phyloP scores from a whole-genome alignment of 1,284 basidiomycete genomes.

The Volvariella surrecta region DNA sequence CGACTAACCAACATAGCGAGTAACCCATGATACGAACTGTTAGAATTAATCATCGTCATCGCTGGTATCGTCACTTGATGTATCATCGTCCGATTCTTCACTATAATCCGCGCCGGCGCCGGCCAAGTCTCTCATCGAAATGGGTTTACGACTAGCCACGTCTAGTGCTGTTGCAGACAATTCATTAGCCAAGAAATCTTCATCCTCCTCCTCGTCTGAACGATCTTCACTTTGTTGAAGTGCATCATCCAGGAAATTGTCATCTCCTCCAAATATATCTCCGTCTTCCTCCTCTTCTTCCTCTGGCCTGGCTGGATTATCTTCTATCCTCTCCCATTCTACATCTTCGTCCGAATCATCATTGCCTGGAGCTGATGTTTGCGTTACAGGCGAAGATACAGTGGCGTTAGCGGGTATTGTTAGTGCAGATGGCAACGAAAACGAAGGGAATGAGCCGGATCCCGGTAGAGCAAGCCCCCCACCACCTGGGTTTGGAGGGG shows the following conservation, averaged over 20 bases:
- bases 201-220: constrained; percentile 30
- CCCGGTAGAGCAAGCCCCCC: constrained; percentile 35
- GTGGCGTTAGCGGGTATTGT: constrained; percentile 8
- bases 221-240: constrained; percentile 24
- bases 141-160: constrained; percentile 25
- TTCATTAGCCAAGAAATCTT: constrained; percentile 32
- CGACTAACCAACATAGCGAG: too few relatives aligned
- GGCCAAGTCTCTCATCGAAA: constrained; percentile 46
- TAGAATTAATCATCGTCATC: constrained; percentile 35
- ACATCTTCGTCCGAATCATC: constrained; percentile 13
- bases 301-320: constrained; percentile 45
- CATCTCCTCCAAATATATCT: constrained; percentile 21
- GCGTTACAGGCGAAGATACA: neutral
- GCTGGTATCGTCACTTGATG: constrained; percentile 56
- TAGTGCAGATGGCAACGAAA: constrained; percentile 23
- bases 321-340: constrained; percentile 39
- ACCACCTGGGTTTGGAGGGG: constrained; percentile 12
- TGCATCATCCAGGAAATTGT: constrained; percentile 32
- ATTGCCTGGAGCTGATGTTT: constrained; percentile 8
- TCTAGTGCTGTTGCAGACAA: constrained; percentile 33
- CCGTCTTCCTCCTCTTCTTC: constrained; percentile 30
- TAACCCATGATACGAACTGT: too few relatives aligned
- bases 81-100: constrained; percentile 28
- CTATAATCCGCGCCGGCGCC: constrained; percentile 42
- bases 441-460: constrained; percentile 15